Evolutionary conservation across 805 yeast genomes (phyloP).

Genomic region (Starmera amethionina): DNA sequence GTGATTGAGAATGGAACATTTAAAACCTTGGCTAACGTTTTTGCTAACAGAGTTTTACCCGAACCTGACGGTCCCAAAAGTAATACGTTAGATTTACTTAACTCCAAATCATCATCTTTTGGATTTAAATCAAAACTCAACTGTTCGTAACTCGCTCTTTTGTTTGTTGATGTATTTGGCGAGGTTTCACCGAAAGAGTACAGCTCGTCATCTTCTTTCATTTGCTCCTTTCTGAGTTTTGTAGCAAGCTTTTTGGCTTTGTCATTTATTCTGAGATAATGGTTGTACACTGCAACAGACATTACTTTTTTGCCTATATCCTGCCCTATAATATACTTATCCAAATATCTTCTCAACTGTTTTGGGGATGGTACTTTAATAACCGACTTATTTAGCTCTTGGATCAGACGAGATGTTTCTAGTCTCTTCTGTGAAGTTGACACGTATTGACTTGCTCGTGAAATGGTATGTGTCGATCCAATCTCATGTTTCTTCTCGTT

Average conservation of each 20-base stretch:
- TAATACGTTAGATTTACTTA: constrained; percentile 47
- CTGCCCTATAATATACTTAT: constrained; percentile 47
- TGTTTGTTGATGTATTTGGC: constrained; percentile 13
- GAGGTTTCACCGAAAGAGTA: constrained; percentile 7
- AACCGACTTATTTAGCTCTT: constrained; percentile 9
- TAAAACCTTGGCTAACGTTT: constrained; percentile 39
- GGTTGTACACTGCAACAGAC: constrained; percentile 53
- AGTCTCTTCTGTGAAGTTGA: background rate
- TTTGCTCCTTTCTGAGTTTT: constrained; percentile 16
- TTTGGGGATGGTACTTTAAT: constrained; percentile 37
- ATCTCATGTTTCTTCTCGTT: no score
- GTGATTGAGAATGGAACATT: constrained; percentile 50
- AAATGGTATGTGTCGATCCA: no score
- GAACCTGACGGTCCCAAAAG: constrained; percentile 55
- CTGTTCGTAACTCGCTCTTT: constrained; percentile 20
- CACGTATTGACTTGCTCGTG: no score
- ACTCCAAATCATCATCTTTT: constrained; percentile 30
- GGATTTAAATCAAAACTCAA: constrained; percentile 15
- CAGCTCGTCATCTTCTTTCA: constrained; percentile 20
- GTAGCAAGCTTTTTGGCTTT: constrained; percentile 22
- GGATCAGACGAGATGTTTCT: background rate
- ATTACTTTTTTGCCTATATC: constrained; percentile 45
- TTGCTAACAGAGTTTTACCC: constrained; percentile 49
- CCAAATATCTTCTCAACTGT: constrained; percentile 33
- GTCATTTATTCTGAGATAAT: constrained; percentile 39